phyloP scores from a whole-genome alignment of 257 asterid genomes.

The Solanum chiquidenum region DNA sequence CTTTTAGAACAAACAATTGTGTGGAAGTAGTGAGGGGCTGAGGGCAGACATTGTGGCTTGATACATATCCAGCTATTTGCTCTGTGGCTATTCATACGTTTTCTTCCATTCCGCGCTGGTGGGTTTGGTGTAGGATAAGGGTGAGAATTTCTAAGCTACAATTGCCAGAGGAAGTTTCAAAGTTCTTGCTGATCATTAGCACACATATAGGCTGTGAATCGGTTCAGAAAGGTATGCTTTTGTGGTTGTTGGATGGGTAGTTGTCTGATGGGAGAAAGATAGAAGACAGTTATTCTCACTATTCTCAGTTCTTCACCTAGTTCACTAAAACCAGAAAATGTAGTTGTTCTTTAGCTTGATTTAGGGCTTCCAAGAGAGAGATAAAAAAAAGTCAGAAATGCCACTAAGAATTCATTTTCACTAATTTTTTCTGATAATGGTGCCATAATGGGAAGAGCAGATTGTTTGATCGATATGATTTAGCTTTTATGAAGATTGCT shows the following conservation, averaged over 20 bases:
- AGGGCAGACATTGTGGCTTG: background rate
- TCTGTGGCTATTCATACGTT: background rate
- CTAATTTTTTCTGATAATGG: background rate
- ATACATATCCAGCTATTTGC: background rate
- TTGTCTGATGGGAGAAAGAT: background rate
- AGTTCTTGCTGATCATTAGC: background rate
- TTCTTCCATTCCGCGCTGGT: background rate
- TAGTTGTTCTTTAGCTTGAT: background rate
- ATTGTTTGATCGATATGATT: background rate
- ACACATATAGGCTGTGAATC: background rate
- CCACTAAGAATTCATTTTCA: background rate
- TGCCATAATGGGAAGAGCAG: background rate
- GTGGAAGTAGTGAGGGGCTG: background rate
- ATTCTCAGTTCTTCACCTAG: background rate
- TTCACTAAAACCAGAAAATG: background rate
- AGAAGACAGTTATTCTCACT: background rate
- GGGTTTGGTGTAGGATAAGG: background rate
- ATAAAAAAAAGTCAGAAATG: background rate
- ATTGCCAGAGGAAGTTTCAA: background rate
- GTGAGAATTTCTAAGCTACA: background rate
- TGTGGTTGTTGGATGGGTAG: background rate
- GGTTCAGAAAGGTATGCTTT: background rate
- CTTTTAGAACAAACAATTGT: background rate
- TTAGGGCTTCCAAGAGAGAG: background rate
- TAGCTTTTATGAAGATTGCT: background rate